A percentile compares a stretch with the other conserved stretches of the same genome.
phyloP scores from a whole-genome alignment of 192 early-diverging fungal species.

The Coemansia erecta region DNA sequence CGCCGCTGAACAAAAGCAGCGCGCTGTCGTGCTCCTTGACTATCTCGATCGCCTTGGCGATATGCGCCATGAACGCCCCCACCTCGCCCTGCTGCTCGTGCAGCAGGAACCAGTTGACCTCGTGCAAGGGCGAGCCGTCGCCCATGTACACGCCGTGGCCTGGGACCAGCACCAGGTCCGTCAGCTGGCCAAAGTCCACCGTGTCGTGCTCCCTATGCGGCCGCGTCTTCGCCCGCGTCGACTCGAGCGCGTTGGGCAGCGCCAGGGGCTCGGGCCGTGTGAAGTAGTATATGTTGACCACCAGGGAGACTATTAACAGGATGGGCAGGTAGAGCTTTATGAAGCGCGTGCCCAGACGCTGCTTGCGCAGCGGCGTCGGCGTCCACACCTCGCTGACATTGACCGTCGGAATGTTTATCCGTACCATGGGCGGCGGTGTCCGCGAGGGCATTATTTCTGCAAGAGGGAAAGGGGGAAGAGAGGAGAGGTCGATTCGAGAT shows the following conservation, averaged over 20 bases:
- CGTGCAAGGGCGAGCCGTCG: conserved; percentile 34
- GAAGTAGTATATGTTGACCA: conserved; percentile 52
- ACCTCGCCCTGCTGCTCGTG: conserved; percentile 45
- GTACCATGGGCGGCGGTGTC: conserved; percentile 45
- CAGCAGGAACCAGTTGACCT: conserved; percentile 48
- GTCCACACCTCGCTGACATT: conserved; percentile 48
- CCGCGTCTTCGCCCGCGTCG: conserved; percentile 12
- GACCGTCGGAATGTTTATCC: conserved; percentile 54
- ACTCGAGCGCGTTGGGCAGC: conserved; percentile 24
- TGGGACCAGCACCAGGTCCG: conserved; percentile 50
- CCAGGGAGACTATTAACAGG: conserved; percentile 37
- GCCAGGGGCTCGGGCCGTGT: conserved; percentile 42
- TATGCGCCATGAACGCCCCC: conserved; percentile 49
- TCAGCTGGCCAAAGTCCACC: conserved; percentile 34
- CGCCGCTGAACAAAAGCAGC: conserved; percentile 53
- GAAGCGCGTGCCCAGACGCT: conserved; percentile 29
- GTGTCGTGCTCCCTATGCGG: conserved; percentile 16
- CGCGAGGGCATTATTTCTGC: conserved; percentile 32
- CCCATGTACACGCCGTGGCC: conserved; percentile 52
- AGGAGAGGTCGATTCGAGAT: background rate
- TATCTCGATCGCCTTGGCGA: conserved; percentile 43
- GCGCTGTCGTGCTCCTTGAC: conserved; percentile 36
- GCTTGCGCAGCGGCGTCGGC: conserved; percentile 48
- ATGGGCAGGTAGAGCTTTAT: conserved; percentile 38
- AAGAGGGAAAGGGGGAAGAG: background rate